Conservation (phyloP, 805 yeast species). For the Komagataella pseudopastoris region DNA sequence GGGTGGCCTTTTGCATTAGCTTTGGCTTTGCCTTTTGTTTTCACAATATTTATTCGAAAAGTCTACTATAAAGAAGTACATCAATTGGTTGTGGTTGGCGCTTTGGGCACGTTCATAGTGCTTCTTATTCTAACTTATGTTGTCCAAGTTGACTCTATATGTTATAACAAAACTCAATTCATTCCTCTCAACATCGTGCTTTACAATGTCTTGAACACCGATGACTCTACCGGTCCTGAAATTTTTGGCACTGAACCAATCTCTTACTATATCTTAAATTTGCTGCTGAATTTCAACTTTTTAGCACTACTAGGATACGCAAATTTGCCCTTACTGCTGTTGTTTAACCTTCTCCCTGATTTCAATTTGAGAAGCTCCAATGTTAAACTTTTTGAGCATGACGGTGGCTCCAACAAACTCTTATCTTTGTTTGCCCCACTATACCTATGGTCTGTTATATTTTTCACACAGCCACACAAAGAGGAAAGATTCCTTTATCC, state of each 20-base stretch:
- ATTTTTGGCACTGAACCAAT: conserved; percentile 83
- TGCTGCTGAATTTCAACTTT: conserved; percentile 62
- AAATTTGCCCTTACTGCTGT: conserved; percentile 21
- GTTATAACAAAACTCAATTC: conserved; percentile 45
- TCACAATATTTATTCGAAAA: conserved; percentile 13
- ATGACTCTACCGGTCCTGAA: conserved; percentile 69
- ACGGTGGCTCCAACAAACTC: conserved; percentile 3
- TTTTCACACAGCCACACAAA: conserved; percentile 73
- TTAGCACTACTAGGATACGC: conserved; percentile 26
- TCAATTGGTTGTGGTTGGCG: neutral
- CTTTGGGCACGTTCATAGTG: neutral
- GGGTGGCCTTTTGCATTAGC: conserved; percentile 89
- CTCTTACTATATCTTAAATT: conserved; percentile 53
- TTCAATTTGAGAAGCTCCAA: conserved; percentile 3
- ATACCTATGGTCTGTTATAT: conserved; percentile 52
- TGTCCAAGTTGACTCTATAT: conserved; percentile 37
- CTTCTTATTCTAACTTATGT: conserved; percentile 5
- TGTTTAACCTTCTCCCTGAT: conserved; percentile 12
- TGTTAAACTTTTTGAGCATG: neutral
- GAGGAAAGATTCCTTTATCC: conserved; percentile 90
- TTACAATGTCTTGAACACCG: conserved; percentile 65
- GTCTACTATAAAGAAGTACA: conserved; percentile 1
- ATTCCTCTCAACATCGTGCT: conserved; percentile 75
- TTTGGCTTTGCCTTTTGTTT: conserved; percentile 45
- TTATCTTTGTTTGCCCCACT: conserved; percentile 27